These are phyloP conservation scores for Turritis glabra DNA, from an alignment of 345 rosid species.

Conservation along the genomic window DNA sequence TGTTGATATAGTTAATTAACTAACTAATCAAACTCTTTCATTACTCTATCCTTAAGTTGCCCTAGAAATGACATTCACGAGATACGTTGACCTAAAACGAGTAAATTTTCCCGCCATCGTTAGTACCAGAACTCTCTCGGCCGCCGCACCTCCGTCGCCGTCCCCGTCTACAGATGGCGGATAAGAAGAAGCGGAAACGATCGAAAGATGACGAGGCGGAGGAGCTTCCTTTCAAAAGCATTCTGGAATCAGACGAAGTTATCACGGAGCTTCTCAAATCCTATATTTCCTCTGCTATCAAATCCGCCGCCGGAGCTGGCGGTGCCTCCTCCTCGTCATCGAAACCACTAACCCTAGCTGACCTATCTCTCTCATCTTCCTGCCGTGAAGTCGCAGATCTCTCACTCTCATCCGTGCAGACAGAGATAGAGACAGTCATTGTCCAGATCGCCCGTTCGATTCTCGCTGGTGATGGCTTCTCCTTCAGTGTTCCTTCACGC, in stretches of 20 bases:
- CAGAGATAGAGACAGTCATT: slow-evolving; percentile 66
- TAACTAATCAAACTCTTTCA: rapidly evolving
- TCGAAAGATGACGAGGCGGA: slow-evolving; percentile 45
- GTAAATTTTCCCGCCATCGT: slow-evolving; percentile 40
- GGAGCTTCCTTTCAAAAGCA: slow-evolving; percentile 68
- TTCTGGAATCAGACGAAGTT: slow-evolving; percentile 58
- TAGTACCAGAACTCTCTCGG: slow-evolving; percentile 7
- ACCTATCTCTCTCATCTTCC: slow-evolving; percentile 66
- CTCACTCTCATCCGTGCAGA: slow-evolving; percentile 80
- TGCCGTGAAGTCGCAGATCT: slow-evolving; percentile 94
- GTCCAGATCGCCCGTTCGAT: slow-evolving; percentile 75
- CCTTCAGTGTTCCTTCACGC: slow-evolving; percentile 93
- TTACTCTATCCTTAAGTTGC: not conserved
- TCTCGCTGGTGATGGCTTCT: slow-evolving; percentile 82
- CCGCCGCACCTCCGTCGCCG: slow-evolving; percentile 31
- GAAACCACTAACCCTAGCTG: slow-evolving; percentile 73
- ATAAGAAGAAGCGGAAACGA: slow-evolving; percentile 80
- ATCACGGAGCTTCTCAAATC: slow-evolving; percentile 60
- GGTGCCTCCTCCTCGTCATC: slow-evolving; percentile 48
- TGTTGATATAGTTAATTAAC: rapidly evolving
- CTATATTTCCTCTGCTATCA: slow-evolving; percentile 34
- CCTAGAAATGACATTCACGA: slow-evolving; percentile 9
- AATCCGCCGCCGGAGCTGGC: slow-evolving; percentile 17
- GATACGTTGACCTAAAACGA: not conserved
- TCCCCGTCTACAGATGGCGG: slow-evolving; percentile 41